Evolutionary conservation across 495 filamentous ascomycete species (phyloP).

Genomic region (Xylaria venustula): DNA sequence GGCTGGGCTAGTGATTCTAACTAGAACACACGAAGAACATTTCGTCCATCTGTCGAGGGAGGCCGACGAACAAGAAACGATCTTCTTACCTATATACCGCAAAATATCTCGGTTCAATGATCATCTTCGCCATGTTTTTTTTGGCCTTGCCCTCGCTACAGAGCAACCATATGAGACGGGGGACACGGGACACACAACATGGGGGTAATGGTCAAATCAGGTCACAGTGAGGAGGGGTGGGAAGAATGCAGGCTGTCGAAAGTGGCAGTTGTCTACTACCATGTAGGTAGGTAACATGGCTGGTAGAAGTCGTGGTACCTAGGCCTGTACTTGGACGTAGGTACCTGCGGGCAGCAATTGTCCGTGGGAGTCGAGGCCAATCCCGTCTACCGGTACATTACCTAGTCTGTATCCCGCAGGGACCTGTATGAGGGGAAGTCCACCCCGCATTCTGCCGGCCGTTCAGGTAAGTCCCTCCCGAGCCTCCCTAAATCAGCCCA

Average conservation of each 20-base stretch:
- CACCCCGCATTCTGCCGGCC: slow-evolving; percentile 12
- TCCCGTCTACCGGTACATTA: too few species aligned
- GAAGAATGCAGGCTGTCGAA: slow-evolving; percentile 4
- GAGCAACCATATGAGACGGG: background rate
- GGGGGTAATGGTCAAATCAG: background rate
- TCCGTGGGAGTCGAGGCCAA: too few species aligned
- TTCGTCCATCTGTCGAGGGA: background rate
- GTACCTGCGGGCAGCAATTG: too few species aligned
- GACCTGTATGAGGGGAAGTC: background rate
- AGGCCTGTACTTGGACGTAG: background rate
- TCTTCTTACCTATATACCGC: background rate
- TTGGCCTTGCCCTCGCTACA: slow-evolving; percentile 3
- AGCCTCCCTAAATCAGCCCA: too few species aligned
- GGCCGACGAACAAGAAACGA: background rate
- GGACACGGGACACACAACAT: background rate
- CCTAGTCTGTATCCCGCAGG: background rate
- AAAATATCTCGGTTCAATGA: background rate
- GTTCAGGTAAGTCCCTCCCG: too few species aligned
- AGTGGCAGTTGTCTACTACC: slow-evolving; percentile 9
- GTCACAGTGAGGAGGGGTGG: background rate
- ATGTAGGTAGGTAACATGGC: too few species aligned
- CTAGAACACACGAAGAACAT: background rate
- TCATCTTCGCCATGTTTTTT: background rate
- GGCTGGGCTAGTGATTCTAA: background rate
- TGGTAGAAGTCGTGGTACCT: too few species aligned